A percentile compares a stretch with the other conserved stretches of the same genome.
Conservation (phyloP, 306 rosid genomes). For the Alnus glutinosa region DNA sequence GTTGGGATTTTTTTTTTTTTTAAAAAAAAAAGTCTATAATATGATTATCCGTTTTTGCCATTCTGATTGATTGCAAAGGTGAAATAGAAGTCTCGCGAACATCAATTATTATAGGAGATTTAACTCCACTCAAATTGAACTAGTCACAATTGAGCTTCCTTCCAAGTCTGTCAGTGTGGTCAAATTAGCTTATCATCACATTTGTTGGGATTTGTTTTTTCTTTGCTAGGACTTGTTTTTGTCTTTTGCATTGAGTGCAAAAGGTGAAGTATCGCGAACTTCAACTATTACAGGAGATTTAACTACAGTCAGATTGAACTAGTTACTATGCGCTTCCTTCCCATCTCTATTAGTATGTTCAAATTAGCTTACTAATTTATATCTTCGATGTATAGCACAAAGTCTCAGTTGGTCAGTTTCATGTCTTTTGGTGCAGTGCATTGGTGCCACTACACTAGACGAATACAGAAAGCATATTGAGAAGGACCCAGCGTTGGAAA, state of each 20-base stretch:
- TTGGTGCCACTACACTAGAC: constrained; percentile 94
- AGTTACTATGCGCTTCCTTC: neutral
- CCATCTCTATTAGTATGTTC: constrained; percentile 3
- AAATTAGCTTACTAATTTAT: constrained; percentile 8
- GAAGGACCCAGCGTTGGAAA: constrained; percentile 92
- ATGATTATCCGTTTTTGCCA: too few species aligned
- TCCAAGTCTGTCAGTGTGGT: constrained; percentile 8
- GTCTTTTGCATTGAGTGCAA: neutral
- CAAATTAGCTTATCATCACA: neutral
- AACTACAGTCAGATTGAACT: neutral
- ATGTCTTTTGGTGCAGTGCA: constrained; percentile 62
- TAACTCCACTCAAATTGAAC: neutral
- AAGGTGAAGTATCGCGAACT: neutral
- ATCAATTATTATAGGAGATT: neutral
- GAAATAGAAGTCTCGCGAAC: neutral
- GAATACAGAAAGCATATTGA: constrained; percentile 97
- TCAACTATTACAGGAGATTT: neutral
- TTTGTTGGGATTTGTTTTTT: neutral
- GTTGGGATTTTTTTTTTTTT: neutral
- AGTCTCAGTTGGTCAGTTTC: constrained; percentile 29
- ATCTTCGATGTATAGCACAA: constrained; percentile 15
- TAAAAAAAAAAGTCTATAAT: too few species aligned
- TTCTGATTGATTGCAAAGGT: neutral
- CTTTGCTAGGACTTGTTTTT: constrained; percentile 4
- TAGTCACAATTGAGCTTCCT: neutral